A percentile compares a stretch with the other conserved stretches of the same genome.
Evolutionary conservation across 192 early-diverging fungal genomes (phyloP).

Genomic region (Backusella tuberculispora): DNA sequence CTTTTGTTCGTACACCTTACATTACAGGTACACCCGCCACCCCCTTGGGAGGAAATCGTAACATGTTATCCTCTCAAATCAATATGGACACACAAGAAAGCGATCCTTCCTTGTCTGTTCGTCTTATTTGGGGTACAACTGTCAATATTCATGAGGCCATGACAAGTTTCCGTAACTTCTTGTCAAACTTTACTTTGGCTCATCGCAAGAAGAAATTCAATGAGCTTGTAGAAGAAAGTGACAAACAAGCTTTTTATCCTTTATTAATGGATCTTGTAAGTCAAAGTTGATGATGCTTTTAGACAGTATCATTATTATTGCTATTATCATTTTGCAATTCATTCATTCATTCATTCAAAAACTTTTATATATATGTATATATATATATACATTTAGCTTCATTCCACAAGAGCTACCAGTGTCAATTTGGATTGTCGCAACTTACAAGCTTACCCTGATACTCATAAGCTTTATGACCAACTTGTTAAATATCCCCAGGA

Average conservation of each 20-base stretch:
- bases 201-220: conserved; percentile 51
- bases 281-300: background rate
- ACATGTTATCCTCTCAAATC: background rate
- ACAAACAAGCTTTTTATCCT: conserved; percentile 78
- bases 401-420: conserved; percentile 61
- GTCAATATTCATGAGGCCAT: conserved; percentile 88
- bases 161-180: conserved; percentile 78
- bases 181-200: conserved; percentile 68
- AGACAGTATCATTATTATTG: too few species aligned
- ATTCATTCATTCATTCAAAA: background rate
- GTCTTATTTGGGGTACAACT: conserved; percentile 93
- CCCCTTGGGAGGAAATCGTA: background rate
- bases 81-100: conserved; percentile 35
- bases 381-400: conserved; percentile 59
- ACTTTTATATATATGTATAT: conserved; percentile 4
- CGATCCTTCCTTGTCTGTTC: conserved; percentile 47
- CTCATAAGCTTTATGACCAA: conserved; percentile 80
- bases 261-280: conserved; percentile 62
- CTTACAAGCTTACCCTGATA: conserved; percentile 66
- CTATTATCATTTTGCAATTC: background rate
- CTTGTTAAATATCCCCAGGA: conserved; percentile 94
- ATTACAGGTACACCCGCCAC: conserved; percentile 6
- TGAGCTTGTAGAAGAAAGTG: conserved; percentile 41
- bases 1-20: conserved; percentile 40
- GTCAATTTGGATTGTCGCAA: conserved; percentile 93